A percentile compares a stretch with the other conserved stretches of the same genome.
phyloP scores from a whole-genome alignment of 768 basidiomycete species.

The Pleurotus tuoliensis region DNA sequence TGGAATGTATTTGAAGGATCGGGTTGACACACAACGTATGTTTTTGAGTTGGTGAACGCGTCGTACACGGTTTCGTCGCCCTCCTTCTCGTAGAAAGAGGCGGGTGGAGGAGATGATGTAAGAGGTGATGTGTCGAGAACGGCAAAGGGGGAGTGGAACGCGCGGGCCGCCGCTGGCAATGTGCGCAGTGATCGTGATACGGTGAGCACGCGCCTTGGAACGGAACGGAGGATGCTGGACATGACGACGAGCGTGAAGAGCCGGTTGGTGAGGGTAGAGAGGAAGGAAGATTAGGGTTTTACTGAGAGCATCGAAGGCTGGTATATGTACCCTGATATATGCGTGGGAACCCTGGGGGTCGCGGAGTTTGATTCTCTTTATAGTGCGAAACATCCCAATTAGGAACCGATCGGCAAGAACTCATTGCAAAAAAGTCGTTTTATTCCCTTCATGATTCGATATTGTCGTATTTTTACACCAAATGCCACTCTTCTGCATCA shows the following conservation, averaged over 20 bases:
- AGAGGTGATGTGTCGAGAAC: constrained; percentile 41
- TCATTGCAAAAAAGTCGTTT: constrained; percentile 3
- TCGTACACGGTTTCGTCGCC: constrained; percentile 43
- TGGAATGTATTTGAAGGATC: constrained; percentile 60
- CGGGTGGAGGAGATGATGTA: constrained; percentile 27
- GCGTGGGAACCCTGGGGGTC: constrained; percentile 3
- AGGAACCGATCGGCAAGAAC: constrained; percentile 1
- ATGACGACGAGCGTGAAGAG: constrained; percentile 16
- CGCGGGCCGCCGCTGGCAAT: constrained; percentile 24
- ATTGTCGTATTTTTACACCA: not conserved
- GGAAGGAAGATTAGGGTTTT: constrained; percentile 7
- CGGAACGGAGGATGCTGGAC: constrained; percentile 26
- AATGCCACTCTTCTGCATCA: not conserved
- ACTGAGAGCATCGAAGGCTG: constrained; percentile 3
- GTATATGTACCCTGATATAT: constrained; percentile 13
- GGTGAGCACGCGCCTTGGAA: constrained; percentile 19
- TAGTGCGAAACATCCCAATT: not conserved
- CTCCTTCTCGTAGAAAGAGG: constrained; percentile 60
- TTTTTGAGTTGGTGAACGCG: constrained; percentile 48
- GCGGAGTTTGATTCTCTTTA: not conserved
- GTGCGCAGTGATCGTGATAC: constrained; percentile 18
- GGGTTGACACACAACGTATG: constrained; percentile 73
- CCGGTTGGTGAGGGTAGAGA: constrained; percentile 8
- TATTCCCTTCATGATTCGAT: constrained; percentile 8
- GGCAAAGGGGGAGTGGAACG: constrained; percentile 66